Evolutionary conservation across 225 moss, liverwort and hornwort genomes (phyloP).

Genomic region (Neckera pumila): DNA sequence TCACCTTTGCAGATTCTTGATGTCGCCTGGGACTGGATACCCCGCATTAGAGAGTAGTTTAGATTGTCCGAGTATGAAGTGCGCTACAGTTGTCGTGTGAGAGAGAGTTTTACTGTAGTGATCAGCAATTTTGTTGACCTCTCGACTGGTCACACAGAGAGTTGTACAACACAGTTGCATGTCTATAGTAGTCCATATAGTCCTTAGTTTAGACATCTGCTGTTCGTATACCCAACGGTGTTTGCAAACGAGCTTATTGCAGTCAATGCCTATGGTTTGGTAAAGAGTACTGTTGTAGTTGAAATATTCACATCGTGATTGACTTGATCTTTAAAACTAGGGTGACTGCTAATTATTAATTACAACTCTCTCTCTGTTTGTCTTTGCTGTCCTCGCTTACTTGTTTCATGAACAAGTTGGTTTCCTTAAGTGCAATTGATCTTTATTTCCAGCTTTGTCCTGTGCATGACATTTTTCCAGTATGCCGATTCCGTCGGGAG

Average conservation of each 20-base stretch:
- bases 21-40: background rate
- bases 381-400: background rate
- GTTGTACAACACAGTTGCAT: background rate
- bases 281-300: background rate
- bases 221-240: background rate
- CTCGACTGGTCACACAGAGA: background rate
- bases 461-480: background rate
- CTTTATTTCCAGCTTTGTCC: background rate
- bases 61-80: background rate
- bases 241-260: background rate
- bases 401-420: background rate
- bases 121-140: background rate
- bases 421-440: background rate
- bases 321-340: background rate
- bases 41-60: background rate
- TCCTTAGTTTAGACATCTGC: background rate
- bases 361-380: background rate
- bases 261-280: background rate
- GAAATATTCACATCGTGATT: background rate
- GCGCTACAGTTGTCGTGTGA: background rate
- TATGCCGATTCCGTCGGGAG: background rate
- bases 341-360: background rate
- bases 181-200: background rate
- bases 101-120: background rate
- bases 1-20: background rate